Evolutionary conservation across 371 early-diverging fungal species (phyloP).

Genomic region (Actinomortierella wolfii): DNA sequence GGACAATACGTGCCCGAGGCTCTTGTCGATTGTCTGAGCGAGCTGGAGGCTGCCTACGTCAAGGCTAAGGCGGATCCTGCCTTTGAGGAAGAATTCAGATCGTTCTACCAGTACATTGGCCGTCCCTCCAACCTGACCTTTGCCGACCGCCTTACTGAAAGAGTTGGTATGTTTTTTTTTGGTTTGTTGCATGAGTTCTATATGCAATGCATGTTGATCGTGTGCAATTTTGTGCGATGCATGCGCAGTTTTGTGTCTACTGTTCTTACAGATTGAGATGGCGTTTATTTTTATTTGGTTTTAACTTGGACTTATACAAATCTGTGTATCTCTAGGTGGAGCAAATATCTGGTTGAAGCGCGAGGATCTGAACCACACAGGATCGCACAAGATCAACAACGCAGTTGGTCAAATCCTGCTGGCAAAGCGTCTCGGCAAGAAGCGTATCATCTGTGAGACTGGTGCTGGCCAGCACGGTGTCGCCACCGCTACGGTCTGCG

Average conservation of each 20-base stretch:
- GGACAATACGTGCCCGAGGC: slow-evolving; percentile 97
- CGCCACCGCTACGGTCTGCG: slow-evolving; percentile 97
- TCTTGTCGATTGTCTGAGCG: slow-evolving; percentile 88
- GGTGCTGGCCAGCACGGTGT: slow-evolving; percentile 99
- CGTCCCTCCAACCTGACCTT: slow-evolving; percentile 88
- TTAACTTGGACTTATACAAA: background rate
- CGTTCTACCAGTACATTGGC: slow-evolving; percentile 90
- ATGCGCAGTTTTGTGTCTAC: too few relatives aligned
- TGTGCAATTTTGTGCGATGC: too few relatives aligned
- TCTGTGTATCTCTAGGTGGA: slow-evolving; percentile 56
- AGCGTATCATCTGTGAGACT: slow-evolving; percentile 97
- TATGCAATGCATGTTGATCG: background rate
- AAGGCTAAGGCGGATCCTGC: slow-evolving; percentile 82
- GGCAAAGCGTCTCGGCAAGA: slow-evolving; percentile 94
- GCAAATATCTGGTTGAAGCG: slow-evolving; percentile 97
- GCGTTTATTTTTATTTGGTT: background rate
- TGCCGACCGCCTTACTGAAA: slow-evolving; percentile 84
- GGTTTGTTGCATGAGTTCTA: too few relatives aligned
- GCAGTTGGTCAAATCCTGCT: slow-evolving; percentile 93
- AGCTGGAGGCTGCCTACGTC: slow-evolving; percentile 85
- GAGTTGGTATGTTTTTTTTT: slow-evolving; percentile 47
- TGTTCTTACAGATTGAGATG: too few relatives aligned
- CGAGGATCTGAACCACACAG: slow-evolving; percentile 98
- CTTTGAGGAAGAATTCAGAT: slow-evolving; percentile 90
- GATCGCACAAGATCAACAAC: slow-evolving; percentile 98